Evolutionary conservation across 805 yeast species (phyloP).

Genomic region (Candida mattraensis): DNA sequence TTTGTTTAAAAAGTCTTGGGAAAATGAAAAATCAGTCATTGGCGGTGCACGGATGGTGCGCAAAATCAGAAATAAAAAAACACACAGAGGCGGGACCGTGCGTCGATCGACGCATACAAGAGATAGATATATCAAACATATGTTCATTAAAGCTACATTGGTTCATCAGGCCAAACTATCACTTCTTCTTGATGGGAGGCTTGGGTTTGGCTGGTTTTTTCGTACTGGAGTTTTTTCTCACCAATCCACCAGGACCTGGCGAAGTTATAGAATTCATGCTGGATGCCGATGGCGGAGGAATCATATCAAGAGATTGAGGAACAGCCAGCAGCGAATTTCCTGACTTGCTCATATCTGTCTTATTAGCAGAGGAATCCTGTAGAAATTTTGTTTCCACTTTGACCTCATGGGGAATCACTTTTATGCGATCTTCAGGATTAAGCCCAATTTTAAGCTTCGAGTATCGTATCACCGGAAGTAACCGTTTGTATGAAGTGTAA

Average conservation of each 20-base stretch:
- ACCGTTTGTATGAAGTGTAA: constrained; percentile 42
- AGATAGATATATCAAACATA: no score
- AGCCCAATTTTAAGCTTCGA: constrained; percentile 51
- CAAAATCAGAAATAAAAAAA: constrained; percentile 1
- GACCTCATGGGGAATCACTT: constrained; percentile 25
- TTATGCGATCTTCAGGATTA: constrained; percentile 47
- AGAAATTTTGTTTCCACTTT: constrained; percentile 22
- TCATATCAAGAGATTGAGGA: constrained; percentile 2
- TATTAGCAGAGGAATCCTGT: constrained; percentile 12
- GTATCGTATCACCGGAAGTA: constrained; percentile 50
- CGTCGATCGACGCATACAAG: constrained; percentile 9
- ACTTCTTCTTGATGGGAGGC: constrained; percentile 11
- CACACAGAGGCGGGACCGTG: no score
- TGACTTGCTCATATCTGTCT: constrained; percentile 8
- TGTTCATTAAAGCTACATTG: no score
- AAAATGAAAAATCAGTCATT: constrained; percentile 9
- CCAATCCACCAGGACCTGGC: no score
- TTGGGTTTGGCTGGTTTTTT: constrained; percentile 12
- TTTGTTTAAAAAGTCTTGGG: background rate
- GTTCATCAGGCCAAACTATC: no score
- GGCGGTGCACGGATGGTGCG: constrained; percentile 1
- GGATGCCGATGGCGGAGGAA: constrained; percentile 2
- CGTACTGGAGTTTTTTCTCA: constrained; percentile 1
- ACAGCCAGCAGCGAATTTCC: constrained; percentile 3
- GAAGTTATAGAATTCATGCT: constrained; percentile 7